Percentiles rank a stretch among this genome's conserved stretches.
Evolutionary conservation across 495 filamentous ascomycete genomes (phyloP).

Genomic region (Daldinia vernicosa): DNA sequence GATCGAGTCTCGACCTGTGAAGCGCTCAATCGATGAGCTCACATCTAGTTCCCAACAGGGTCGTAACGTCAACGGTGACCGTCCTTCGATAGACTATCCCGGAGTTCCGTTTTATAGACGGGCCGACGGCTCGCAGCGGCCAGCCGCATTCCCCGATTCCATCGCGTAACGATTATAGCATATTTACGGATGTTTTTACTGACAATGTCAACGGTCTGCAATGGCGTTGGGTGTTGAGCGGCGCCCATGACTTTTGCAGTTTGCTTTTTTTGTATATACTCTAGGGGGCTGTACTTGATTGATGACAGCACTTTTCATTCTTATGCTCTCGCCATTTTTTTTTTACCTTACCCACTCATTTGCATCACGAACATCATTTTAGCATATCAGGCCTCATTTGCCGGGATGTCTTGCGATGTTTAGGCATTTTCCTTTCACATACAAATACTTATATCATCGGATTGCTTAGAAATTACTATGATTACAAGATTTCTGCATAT

Average conservation of each 20-base stretch:
- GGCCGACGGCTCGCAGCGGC: slow-evolving; percentile 40
- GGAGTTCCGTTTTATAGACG: slow-evolving; percentile 37
- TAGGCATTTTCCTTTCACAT: slow-evolving; percentile 10
- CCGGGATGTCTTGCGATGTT: slow-evolving; percentile 4
- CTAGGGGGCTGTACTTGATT: slow-evolving; percentile 1
- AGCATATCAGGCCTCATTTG: slow-evolving; percentile 14
- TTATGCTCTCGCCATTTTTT: neutral
- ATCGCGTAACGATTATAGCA: slow-evolving; percentile 32
- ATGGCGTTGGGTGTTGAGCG: slow-evolving; percentile 34
- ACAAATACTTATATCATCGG: neutral
- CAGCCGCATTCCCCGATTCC: slow-evolving; percentile 30
- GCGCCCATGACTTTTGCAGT: slow-evolving; percentile 18
- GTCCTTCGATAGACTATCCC: slow-evolving; percentile 37
- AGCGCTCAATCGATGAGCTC: slow-evolving; percentile 45
- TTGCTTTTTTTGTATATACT: slow-evolving; percentile 34
- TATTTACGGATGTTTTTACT: slow-evolving; percentile 35
- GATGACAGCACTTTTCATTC: slow-evolving; percentile 9
- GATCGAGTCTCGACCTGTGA: slow-evolving; percentile 37
- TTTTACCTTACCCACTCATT: slow-evolving; percentile 22
- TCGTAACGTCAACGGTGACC: slow-evolving; percentile 42
- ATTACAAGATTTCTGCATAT: slow-evolving; percentile 21
- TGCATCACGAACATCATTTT: slow-evolving; percentile 21
- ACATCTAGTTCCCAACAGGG: slow-evolving; percentile 38
- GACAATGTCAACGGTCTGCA: slow-evolving; percentile 20
- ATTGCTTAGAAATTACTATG: slow-evolving; percentile 19